Base-by-base conservation (phyloP, 2,329 filamentous ascomycete genomes). In the Calonectria hongkongensis region DNA sequence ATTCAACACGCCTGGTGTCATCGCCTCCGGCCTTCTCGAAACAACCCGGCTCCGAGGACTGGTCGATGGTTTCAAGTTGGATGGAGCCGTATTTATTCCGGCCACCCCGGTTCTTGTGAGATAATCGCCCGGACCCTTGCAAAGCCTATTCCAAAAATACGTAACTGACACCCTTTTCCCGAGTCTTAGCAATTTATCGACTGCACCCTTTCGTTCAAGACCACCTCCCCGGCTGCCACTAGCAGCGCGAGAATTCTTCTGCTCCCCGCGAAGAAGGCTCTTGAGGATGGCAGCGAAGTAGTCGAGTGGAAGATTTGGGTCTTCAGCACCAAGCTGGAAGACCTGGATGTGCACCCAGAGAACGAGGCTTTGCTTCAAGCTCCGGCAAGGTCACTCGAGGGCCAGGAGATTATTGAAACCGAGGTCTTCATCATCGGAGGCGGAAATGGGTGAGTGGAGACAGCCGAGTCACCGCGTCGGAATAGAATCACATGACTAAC, bases 221-320 rank as follows among this genome's bases (percentile, higher is more conserved):
- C 74, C 0, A 2, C 7, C 0, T 73, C 70, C 0, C 74, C 74
- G 0, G 48, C 51, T 1, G 64, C 74, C 39, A 41, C 28, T 6
- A 70, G 68, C 5, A 75, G 64, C 10, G 68, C 56, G 4, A 64
- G 74, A 1, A 18, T 72, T 0, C 25, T 76, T 0, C 74, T 77
- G 13, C 36, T 73, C 1, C 75, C 76, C 0, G 25, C 41, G 1
- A 51, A 66, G 10, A 33, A 21, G 16, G 47, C 58, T 21, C 10
- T 18, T 2, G 58, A 41, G 54, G 33, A 60, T 41, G 54, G 2
- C 0, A 2, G 1, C 5, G 18, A 13, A 0, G 16, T 8, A 1
- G 12, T 77, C 0, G 27, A 71, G 3, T 76, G 75, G 72, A 76
- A 71, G 12, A 75, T 77, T 1, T 78, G 76, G 76, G 70, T 76